Percentiles rank a stretch among this genome's conserved stretches.
These are phyloP conservation scores for Aspergillus sp. DNA, from an alignment of 2,329 filamentous ascomycete genomes.

Conservation along the genomic window DNA sequence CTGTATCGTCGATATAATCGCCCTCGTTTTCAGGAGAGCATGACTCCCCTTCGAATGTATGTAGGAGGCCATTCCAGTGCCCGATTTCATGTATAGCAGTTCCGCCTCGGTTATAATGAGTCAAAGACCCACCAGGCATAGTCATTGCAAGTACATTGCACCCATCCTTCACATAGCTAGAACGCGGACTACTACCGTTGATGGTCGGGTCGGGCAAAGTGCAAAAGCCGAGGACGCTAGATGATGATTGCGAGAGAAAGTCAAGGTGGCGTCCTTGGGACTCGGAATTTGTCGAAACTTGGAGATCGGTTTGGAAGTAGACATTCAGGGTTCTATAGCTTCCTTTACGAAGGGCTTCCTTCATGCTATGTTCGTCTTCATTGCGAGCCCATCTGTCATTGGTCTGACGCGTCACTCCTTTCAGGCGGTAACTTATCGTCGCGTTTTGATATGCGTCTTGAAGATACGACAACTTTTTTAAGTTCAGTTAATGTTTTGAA, in stretches of 20 bases:
- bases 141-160: constrained; percentile 59
- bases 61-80: constrained; percentile 49
- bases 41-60: constrained; percentile 45
- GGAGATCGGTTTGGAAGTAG: constrained; percentile 59
- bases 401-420: constrained; percentile 50
- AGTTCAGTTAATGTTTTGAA: neutral
- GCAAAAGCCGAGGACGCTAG: constrained; percentile 55
- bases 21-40: constrained; percentile 36
- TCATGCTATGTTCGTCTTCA: constrained; percentile 52
- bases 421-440: constrained; percentile 52
- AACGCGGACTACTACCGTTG: constrained; percentile 36
- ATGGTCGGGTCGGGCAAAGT: constrained; percentile 48
- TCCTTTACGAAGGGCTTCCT: constrained; percentile 53
- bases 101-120: constrained; percentile 51
- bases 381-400: constrained; percentile 58
- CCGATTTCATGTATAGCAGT: constrained; percentile 50
- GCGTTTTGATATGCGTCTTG: constrained; percentile 49
- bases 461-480: constrained; percentile 31
- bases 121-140: constrained; percentile 53
- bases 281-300: constrained; percentile 24
- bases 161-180: constrained; percentile 52
- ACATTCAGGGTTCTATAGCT: constrained; percentile 57
- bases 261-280: constrained; percentile 22
- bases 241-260: constrained; percentile 17
- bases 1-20: constrained; percentile 47